Evolutionary conservation across 1,284 basidiomycete species (phyloP), one percentile per base, ranked within the genome.

Genomic region (Rhodotorula glutinis): DNA sequence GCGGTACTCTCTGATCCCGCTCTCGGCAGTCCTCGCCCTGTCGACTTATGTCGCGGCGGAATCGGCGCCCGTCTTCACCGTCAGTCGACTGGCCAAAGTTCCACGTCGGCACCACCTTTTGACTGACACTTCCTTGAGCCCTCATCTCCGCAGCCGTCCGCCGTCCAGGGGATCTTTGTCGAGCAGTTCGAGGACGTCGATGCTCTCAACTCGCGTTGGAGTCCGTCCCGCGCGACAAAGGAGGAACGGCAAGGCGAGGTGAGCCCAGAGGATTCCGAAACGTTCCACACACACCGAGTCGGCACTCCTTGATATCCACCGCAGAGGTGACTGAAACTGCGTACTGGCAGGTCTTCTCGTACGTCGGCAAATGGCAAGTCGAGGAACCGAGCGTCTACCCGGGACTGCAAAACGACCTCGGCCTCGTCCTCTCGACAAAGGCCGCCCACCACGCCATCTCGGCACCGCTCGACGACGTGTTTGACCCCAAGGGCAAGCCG

Each of bases 361-460:
- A 97, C 80, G 91, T 96, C 76, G 96, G 96, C 78, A 87, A 94
- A 79, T 99, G 96, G 96, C 84, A 87, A 74, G 91, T 98, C 75
- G 94, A 98, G 82, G 92, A 94, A 70, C 87, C 94, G 60, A 80
- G 84, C 61, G 87, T 93, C 75, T 83, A 79, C 76, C 84, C 84
- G 80, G 78, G 53, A 76, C 81, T 75, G 52, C 62, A 53, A 5
- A 78, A 78, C 49, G 79, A 80, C 70, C 58, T 73, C 43, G 79
- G 77, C 57, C 77, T 80, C 54, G 78, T 78, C 38, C 75, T 78
- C 67, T 79, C 93, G 84, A 87, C 85, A 80, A 91, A 91, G 83
- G 92, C 92, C 68, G 89, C 91, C 58, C 92, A 94, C 79, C 95
- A 98, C 77, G 96, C 96, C 79, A 97, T 98, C 81, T 97, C 95